Evolutionary conservation across 1,284 basidiomycete species (phyloP).

Genomic region (Puccinia horiana): DNA sequence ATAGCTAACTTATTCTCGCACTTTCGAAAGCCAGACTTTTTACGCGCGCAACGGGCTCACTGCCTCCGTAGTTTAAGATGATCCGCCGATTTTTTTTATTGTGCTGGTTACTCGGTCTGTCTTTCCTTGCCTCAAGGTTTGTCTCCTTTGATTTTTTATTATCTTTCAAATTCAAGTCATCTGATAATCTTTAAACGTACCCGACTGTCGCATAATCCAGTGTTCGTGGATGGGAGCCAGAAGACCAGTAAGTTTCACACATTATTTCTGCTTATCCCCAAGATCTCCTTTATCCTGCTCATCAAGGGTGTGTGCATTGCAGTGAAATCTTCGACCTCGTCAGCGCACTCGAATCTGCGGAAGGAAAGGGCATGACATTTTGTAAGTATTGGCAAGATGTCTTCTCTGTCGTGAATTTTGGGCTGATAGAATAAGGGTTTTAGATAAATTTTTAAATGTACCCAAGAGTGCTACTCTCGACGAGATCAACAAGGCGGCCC

Average conservation of each 20-base stretch:
- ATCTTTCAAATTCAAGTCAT: not conserved
- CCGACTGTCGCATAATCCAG: not conserved
- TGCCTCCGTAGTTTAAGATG: not conserved
- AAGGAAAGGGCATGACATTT: conserved; percentile 85
- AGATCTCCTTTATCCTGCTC: not conserved
- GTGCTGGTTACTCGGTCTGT: not conserved
- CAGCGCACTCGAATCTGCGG: conserved; percentile 73
- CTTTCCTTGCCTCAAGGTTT: conserved; percentile 1
- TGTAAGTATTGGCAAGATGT: conserved; percentile 67
- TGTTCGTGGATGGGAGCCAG: conserved; percentile 43
- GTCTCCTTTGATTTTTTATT: not conserved
- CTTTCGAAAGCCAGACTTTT: not conserved
- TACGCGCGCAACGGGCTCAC: not conserved
- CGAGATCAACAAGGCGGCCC: conserved; percentile 82
- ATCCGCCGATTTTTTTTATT: not conserved
- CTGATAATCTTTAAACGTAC: not conserved
- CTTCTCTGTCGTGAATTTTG: not conserved
- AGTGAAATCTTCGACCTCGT: conserved; percentile 93
- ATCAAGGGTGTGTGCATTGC: not conserved
- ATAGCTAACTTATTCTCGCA: not conserved
- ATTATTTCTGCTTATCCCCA: not conserved
- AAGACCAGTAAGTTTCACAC: conserved; percentile 46
- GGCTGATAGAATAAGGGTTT: not conserved
- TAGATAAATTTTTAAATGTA: conserved; percentile 55
- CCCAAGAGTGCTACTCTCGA: conserved; percentile 59